These are phyloP conservation scores for Annulohypoxylon stygium DNA, from an alignment of 495 filamentous ascomycete species.

Conservation along the genomic window DNA sequence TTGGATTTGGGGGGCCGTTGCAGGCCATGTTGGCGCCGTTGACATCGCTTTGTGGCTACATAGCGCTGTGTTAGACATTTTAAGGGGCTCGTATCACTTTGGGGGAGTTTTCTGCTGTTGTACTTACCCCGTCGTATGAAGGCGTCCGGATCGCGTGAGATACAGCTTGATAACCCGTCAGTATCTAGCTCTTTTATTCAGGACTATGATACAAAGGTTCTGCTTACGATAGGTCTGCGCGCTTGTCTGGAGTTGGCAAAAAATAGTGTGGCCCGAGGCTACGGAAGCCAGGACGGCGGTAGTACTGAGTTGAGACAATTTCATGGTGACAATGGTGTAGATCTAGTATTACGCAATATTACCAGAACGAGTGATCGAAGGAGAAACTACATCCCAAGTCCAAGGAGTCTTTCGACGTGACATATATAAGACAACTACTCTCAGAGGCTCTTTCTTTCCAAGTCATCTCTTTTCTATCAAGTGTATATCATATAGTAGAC, in stretches of 20 bases:
- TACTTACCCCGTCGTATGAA: constrained; percentile 56
- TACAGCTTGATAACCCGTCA: no score
- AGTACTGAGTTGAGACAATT: constrained; percentile 30
- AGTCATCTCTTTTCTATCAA: constrained; percentile 20
- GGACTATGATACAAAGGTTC: no score
- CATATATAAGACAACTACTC: constrained; percentile 24
- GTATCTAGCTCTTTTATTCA: no score
- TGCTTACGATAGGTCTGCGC: constrained; percentile 44
- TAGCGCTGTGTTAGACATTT: constrained; percentile 1
- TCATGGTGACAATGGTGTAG: constrained; percentile 24
- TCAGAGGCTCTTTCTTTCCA: constrained; percentile 18
- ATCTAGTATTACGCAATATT: no score
- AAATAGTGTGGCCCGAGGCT: constrained; percentile 61
- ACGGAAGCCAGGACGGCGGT: constrained; percentile 37
- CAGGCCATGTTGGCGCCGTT: constrained; percentile 63
- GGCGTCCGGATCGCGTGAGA: constrained; percentile 56
- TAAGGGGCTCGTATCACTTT: not conserved
- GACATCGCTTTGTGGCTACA: constrained; percentile 66
- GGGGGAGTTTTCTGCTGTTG: not conserved
- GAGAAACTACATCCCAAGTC: not conserved
- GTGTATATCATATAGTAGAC: constrained; percentile 17
- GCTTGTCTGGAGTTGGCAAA: constrained; percentile 54
- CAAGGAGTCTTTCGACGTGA: not conserved
- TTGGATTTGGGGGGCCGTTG: constrained; percentile 70
- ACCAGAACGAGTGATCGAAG: not conserved